A percentile compares a stretch with the other conserved stretches of the same genome.
Evolutionary conservation across 768 basidiomycete genomes (phyloP).

Genomic region (Suillus decipiens): DNA sequence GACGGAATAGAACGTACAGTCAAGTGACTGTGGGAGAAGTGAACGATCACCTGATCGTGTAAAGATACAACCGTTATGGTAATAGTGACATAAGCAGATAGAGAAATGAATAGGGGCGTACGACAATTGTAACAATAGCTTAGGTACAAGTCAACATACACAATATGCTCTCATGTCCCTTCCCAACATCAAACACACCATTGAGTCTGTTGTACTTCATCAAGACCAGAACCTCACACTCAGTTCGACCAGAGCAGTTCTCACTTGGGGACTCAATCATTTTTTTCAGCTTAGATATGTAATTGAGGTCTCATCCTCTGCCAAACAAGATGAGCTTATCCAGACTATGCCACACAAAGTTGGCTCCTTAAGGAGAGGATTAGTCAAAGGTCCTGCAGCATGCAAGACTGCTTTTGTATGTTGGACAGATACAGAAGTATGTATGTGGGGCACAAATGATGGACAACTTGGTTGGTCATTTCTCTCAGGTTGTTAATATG

Average conservation of each 20-base stretch:
- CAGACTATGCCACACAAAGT: conserved; percentile 79
- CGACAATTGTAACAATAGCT: too few relatives aligned
- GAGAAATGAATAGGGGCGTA: too few relatives aligned
- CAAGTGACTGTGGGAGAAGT: too few relatives aligned
- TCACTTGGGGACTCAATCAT: conserved; percentile 89
- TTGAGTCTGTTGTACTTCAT: conserved; percentile 76
- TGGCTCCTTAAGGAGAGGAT: conserved; percentile 75
- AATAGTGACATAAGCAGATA: too few relatives aligned
- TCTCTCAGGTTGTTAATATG: not conserved
- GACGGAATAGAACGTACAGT: too few relatives aligned
- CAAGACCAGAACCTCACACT: conserved; percentile 94
- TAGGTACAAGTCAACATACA: conserved; percentile 76
- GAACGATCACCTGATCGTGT: too few relatives aligned
- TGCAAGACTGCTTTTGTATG: conserved; percentile 86
- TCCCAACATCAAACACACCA: conserved; percentile 47
- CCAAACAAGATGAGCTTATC: conserved; percentile 66
- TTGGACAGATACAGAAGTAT: conserved; percentile 75
- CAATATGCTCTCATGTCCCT: conserved; percentile 72
- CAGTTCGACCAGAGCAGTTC: conserved; percentile 77
- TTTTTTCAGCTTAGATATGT: conserved; percentile 89
- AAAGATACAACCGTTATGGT: too few relatives aligned
- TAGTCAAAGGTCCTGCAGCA: conserved; percentile 80
- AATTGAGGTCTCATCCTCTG: conserved; percentile 54
- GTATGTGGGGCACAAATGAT: conserved; percentile 91
- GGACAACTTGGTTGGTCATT: conserved; percentile 80